Evolutionary conservation across 345 rosid species (phyloP).

Genomic region (Acer negundo): DNA sequence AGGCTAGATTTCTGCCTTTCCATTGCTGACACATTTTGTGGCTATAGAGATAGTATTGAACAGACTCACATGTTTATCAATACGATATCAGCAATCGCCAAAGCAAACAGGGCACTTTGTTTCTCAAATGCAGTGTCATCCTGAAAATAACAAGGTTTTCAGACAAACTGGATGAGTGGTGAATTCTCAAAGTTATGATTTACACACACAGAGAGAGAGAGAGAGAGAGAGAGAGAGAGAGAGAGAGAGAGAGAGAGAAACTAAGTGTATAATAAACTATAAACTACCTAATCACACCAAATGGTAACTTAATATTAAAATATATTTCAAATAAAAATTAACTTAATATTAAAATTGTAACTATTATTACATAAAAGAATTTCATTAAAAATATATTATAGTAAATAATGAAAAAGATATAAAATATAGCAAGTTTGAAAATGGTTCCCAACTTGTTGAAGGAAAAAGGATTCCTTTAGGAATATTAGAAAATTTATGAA

Average conservation of each 20-base stretch:
- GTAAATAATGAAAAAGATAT: no score
- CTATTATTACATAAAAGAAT: not conserved
- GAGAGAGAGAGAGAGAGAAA: not conserved
- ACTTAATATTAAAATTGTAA: not conserved
- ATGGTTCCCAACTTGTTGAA: no score
- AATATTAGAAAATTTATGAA: no score
- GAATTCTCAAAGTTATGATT: not conserved
- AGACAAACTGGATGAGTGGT: not conserved
- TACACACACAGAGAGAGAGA: not conserved
- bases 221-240: not conserved
- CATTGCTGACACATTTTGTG: not conserved
- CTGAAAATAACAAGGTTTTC: slow-evolving; percentile 38
- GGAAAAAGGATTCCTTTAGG: no score
- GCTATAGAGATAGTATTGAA: not conserved
- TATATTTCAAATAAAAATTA: not conserved
- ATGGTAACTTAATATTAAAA: not conserved
- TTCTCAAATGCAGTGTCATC: slow-evolving; percentile 82
- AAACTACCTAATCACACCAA: no score
- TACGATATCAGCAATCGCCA: slow-evolving; percentile 76
- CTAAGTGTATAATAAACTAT: no score
- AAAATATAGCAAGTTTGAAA: no score
- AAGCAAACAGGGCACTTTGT: slow-evolving; percentile 73
- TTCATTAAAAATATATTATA: not conserved
- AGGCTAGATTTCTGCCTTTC: not conserved
- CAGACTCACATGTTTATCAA: slow-evolving; percentile 69